A percentile compares a stretch with the other conserved stretches of the same genome.
phyloP scores from a whole-genome alignment of 257 asterid genomes.

The Capsicum chinense region DNA sequence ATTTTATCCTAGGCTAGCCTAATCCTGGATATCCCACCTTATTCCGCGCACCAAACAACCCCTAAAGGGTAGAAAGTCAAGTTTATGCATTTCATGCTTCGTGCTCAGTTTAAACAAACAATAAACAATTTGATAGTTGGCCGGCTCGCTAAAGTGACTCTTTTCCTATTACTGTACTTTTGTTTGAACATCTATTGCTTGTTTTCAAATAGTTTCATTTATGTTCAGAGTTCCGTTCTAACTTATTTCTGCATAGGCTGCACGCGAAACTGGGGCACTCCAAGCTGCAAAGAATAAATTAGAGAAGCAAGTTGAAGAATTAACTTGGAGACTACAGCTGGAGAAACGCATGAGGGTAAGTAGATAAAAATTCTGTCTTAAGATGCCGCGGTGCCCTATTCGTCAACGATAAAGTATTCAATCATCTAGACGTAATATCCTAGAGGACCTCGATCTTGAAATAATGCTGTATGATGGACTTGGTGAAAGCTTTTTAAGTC shows the following conservation, averaged over 20 bases:
- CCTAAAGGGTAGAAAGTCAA: not conserved
- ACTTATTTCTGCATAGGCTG: conserved; percentile 29
- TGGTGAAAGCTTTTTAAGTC: conserved; percentile 7
- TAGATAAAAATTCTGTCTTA: not conserved
- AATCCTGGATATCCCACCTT: too few species aligned
- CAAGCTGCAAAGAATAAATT: conserved; percentile 30
- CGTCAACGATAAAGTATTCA: not conserved
- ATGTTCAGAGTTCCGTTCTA: conserved; percentile 10
- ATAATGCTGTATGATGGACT: not conserved
- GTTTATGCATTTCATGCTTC: not conserved
- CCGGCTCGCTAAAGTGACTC: not conserved
- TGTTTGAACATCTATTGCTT: not conserved
- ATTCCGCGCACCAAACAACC: too few species aligned
- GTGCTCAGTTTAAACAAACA: not conserved
- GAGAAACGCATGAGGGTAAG: conserved; percentile 39
- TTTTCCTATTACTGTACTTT: not conserved
- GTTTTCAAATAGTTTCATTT: conserved; percentile 2
- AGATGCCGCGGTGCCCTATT: conserved; percentile 4
- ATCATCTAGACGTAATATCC: not conserved
- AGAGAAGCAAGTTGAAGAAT: conserved; percentile 36
- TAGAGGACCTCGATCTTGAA: conserved; percentile 18
- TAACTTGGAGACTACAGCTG: conserved; percentile 28
- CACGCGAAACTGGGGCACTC: conserved; percentile 30
- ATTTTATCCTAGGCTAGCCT: too few species aligned
- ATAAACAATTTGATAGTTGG: not conserved